Conservation (phyloP, 176 grass and related monocot genomes). For the Raddia guianensis region DNA sequence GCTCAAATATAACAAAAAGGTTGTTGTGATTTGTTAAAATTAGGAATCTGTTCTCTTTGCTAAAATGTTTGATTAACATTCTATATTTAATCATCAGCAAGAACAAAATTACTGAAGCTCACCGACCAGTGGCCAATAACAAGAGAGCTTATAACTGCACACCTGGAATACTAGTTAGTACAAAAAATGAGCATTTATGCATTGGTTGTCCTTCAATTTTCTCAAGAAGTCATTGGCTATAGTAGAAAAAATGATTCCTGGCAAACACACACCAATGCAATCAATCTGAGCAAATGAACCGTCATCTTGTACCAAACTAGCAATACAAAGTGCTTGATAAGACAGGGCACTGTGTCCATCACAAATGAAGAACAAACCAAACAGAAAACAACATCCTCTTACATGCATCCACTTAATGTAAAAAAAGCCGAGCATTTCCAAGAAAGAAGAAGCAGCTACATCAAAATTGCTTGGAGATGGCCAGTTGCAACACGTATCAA, state of each 20-base stretch:
- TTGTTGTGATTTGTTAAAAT: neutral
- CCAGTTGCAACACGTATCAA: constrained; percentile 9
- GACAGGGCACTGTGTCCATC: neutral
- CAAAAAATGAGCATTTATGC: neutral
- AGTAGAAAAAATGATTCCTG: neutral
- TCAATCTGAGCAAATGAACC: neutral
- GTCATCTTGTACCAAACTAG: neutral
- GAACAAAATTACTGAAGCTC: neutral
- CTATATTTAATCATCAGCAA: neutral
- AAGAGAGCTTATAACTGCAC: neutral
- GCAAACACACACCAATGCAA: no score
- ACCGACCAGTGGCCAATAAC: neutral
- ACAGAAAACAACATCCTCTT: constrained; percentile 15
- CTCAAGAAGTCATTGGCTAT: neutral
- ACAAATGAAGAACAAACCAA: neutral
- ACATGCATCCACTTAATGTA: constrained; percentile 23
- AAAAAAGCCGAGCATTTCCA: neutral
- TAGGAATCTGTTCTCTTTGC: neutral
- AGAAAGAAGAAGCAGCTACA: constrained; percentile 7
- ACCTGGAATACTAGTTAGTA: neutral
- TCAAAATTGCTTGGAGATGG: neutral
- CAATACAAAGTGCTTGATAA: neutral
- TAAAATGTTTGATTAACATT: neutral
- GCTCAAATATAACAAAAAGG: neutral
- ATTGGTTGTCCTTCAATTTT: neutral